Evolutionary conservation across 140 eudicot species (phyloP), one percentile per base, ranked within the genome.

Genomic region (Stevia rebaudiana): DNA sequence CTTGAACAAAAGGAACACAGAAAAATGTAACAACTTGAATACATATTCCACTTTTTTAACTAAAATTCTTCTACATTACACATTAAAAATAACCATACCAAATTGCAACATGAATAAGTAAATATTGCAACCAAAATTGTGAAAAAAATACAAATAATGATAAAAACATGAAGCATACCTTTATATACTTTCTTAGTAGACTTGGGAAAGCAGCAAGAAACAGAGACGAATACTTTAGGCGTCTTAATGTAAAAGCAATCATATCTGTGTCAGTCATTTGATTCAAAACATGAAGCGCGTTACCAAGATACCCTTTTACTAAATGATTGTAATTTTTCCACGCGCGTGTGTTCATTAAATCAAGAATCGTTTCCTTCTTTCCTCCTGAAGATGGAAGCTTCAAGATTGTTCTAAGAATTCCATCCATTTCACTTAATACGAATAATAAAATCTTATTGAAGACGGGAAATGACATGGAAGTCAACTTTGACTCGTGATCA

Each of bases 201-300:
- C 83, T 84, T 6, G 97, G 97, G 62, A 88, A 94, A 70, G 97
- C 97, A 59, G 94, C 97, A 84, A 94, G 80, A 78, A 94, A 86
- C 13, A 94, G 40, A 49, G 90, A 76, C 1, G 99, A 94, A 73
- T 56, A 78, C 73, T 80, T 83, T 18, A 94, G 48, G n/a, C 95
- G 84, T 36, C 84, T 73, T 64, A 88, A 63, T 13, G 91, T 88
- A 69, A 94, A 88, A 6, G 95, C 83, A 41, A 94, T 86, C 96
- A 83, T 86, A 68, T 94, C 81, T 0, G 83, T 67, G 57, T 94
- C 97, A 0, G 99, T 94, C 99, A 88, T 94, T 76, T 88, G 97
- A 74, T 89, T 94, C 75, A 94, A 59, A 48, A 86, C 94, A 76
- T 94, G 99, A 17, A 94, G 73, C 33, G 95, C 81, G 67, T 94